These are phyloP conservation scores for Parathielavia appendiculata DNA, from an alignment of 495 filamentous ascomycete genomes.

Conservation along the genomic window DNA sequence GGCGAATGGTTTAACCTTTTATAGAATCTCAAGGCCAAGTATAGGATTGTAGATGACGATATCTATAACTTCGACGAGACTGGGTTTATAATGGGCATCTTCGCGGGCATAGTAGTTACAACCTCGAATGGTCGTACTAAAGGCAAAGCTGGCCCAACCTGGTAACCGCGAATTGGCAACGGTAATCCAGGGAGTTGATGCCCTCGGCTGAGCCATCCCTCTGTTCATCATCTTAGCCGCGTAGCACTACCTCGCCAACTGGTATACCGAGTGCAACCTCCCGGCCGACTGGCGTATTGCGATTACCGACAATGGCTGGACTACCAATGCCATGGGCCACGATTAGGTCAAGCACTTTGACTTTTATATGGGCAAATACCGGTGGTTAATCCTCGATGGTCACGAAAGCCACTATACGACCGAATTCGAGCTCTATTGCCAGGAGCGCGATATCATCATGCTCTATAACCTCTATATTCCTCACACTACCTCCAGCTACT, in stretches of 20 bases:
- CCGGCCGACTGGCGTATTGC: too few species aligned
- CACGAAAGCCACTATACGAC: too few species aligned
- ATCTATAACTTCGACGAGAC: not conserved
- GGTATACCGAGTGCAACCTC: slow-evolving; percentile 22
- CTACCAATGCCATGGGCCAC: too few species aligned
- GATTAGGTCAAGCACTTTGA: too few species aligned
- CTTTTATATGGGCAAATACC: too few species aligned
- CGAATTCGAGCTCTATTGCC: too few species aligned
- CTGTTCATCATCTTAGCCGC: slow-evolving; percentile 8
- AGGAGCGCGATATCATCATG: too few species aligned
- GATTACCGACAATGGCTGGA: too few species aligned
- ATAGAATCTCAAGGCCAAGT: not conserved
- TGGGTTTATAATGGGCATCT: not conserved
- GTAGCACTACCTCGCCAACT: not conserved
- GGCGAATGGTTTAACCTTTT: not conserved
- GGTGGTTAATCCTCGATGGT: too few species aligned
- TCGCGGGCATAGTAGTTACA: not conserved
- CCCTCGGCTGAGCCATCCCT: slow-evolving; percentile 9
- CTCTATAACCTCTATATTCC: not conserved
- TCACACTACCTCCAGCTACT: not conserved
- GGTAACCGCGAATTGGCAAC: slow-evolving; percentile 12
- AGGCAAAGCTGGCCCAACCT: slow-evolving; percentile 9
- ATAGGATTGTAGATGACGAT: not conserved
- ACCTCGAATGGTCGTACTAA: not conserved
- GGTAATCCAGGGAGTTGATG: slow-evolving; percentile 10